A percentile compares a stretch with the other conserved stretches of the same genome.
Conservation (phyloP, 331 rosid genomes). For the Quercus tomentella region DNA sequence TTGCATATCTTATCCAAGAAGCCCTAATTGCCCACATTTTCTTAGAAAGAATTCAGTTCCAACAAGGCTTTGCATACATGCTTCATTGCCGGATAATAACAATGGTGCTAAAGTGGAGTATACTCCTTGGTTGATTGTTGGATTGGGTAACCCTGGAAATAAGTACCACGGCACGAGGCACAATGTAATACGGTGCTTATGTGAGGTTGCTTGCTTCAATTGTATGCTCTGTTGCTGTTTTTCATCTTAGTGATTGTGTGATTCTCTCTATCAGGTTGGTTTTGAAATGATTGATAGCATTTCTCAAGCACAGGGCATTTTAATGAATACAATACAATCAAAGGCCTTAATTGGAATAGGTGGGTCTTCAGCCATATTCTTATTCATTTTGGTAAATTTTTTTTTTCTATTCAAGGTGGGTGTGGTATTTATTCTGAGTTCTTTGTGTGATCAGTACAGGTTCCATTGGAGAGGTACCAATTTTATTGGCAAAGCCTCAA, state of each 20-base stretch:
- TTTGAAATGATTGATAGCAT: constrained; percentile 79
- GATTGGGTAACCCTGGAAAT: constrained; percentile 91
- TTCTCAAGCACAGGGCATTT: constrained; percentile 59
- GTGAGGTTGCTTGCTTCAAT: background rate
- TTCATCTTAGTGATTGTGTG: constrained; percentile 4
- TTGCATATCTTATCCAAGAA: constrained; percentile 34
- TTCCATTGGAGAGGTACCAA: constrained; percentile 80
- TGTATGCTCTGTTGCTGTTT: background rate
- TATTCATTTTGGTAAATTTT: background rate
- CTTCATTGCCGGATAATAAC: constrained; percentile 37
- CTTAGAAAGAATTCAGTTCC: constrained; percentile 23
- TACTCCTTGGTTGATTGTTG: constrained; percentile 93
- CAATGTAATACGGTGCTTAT: constrained; percentile 47
- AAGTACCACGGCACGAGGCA: constrained; percentile 89
- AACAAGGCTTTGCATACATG: constrained; percentile 36
- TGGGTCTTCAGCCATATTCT: constrained; percentile 23
- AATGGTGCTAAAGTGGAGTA: constrained; percentile 64
- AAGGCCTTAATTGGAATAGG: constrained; percentile 92
- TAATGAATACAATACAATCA: constrained; percentile 84
- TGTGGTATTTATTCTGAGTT: constrained; percentile 19
- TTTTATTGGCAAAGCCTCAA: constrained; percentile 93
- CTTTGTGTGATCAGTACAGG: constrained; percentile 53
- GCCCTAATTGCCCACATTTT: constrained; percentile 19
- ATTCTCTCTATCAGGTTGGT: constrained; percentile 60
- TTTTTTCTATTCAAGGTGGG: background rate